Evolutionary conservation across 306 rosid species (phyloP), one percentile per base, ranked within the genome.

Genomic region (Parietaria judaica): DNA sequence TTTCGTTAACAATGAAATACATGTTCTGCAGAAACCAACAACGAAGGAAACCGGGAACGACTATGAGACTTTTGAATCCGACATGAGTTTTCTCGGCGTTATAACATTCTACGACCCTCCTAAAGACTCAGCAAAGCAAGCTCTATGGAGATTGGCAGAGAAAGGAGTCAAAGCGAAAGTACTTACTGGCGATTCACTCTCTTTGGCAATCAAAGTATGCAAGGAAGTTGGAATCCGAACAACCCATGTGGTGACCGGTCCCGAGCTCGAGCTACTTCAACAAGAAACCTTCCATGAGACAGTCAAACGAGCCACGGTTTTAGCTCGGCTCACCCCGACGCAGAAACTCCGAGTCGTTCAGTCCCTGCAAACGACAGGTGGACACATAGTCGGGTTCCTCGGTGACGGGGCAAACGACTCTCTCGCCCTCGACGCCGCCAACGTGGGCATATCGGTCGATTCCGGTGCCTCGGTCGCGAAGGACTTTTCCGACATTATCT

Each of bases 21-120:
- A 9, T 51, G 51, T 65, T 36, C 49, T 63, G 62, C 69, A 50
- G 76, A 60, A 66, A 65, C 61, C 77, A 70, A 66, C 66, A 59
- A 70, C 74, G 56, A 54, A 69, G 0, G 69, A 67, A 65, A 54
- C 58, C 50, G 69, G 15, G 67, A 64, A 43, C 12, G 39, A 58
- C 49, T 71, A 66, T 12, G 79, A 64, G 69, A 69, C 76, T 56
- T 57, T 39, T 34, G 96, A 88, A 81, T 81, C 72, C 41, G 81
- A 79, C 76, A 85, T 88, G 96, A 77, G 77, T 37, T 83, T 88
- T 72, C 86, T 88, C 11, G 96, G 96, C 56, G 64, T 88, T 14
- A 67, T 85, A 79, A 77, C 96, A n/a, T 88, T 88, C 72, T 88
- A 74, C 49, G 96, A 88, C 72, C 96, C 94, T 23, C 94, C 96